phyloP scores from a whole-genome alignment of 2,329 filamentous ascomycete genomes.

The Incumbomyces delicatus region DNA sequence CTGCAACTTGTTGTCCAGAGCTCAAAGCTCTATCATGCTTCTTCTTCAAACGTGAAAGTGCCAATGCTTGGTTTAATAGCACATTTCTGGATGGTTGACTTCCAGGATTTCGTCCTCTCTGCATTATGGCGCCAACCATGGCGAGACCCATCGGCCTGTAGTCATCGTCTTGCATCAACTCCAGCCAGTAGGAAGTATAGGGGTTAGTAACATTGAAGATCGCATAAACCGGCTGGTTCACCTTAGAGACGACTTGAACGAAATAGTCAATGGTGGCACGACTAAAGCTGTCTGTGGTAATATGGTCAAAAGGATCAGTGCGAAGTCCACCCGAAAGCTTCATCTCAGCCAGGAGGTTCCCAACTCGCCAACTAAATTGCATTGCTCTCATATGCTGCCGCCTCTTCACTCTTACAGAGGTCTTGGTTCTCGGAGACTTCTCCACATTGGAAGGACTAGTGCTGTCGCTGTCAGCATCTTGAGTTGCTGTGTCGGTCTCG shows the following conservation, averaged over 20 bases:
- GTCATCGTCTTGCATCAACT: constrained; percentile 5
- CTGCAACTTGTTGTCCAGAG: background rate
- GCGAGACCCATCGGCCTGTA: background rate
- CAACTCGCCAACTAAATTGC: constrained; percentile 7
- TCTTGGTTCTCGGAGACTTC: background rate
- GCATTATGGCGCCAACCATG: constrained; percentile 6
- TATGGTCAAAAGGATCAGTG: constrained; percentile 1
- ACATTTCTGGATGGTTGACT: background rate
- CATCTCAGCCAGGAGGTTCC: background rate
- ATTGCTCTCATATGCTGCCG: constrained; percentile 7
- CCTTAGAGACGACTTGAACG: constrained; percentile 1
- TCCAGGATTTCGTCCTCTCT: background rate
- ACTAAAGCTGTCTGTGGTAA: background rate
- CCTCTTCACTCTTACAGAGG: background rate
- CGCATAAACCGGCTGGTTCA: constrained; percentile 4
- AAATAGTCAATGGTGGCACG: constrained; percentile 3
- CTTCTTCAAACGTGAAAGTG: background rate
- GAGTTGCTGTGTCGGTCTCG: too few relatives aligned
- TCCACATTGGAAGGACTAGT: background rate
- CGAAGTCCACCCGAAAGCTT: background rate
- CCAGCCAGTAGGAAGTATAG: constrained; percentile 5
- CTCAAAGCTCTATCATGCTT: background rate
- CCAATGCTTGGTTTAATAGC: constrained; percentile 1
- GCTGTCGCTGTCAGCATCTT: background rate
- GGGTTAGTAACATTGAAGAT: constrained; percentile 7